Conservation (phyloP, 1,284 basidiomycete species). For the Meira miltonrushii region DNA sequence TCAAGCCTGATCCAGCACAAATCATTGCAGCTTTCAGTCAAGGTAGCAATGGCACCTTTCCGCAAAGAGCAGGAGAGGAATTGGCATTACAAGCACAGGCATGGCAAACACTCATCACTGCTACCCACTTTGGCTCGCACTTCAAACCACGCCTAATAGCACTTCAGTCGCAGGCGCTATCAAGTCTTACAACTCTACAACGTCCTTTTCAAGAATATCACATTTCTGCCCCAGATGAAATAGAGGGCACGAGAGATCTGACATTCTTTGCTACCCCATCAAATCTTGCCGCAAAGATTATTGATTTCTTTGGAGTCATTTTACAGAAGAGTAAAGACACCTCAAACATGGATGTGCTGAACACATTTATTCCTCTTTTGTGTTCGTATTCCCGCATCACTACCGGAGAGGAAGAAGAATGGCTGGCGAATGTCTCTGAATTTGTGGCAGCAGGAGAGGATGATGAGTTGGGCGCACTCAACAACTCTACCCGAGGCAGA, state of each 20-base stretch:
- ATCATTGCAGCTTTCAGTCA: not conserved
- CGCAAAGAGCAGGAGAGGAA: slow-evolving; percentile 22
- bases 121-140: slow-evolving; percentile 33
- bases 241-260: slow-evolving; percentile 60
- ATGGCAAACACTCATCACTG: slow-evolving; percentile 37
- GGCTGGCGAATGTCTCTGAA: slow-evolving; percentile 79
- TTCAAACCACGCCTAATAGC: slow-evolving; percentile 28
- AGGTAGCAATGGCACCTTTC: not conserved
- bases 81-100: slow-evolving; percentile 36
- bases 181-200: slow-evolving; percentile 1
- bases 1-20: slow-evolving; percentile 14
- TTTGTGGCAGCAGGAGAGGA: slow-evolving; percentile 92
- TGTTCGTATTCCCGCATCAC: slow-evolving; percentile 75
- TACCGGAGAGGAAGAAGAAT: slow-evolving; percentile 84
- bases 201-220: slow-evolving; percentile 6
- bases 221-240: not conserved
- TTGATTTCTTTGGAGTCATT: slow-evolving; percentile 69
- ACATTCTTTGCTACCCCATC: slow-evolving; percentile 56
- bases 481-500: not conserved
- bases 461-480: slow-evolving; percentile 66
- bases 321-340: not conserved
- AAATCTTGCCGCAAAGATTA: slow-evolving; percentile 68
- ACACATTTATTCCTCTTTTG: slow-evolving; percentile 1
- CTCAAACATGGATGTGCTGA: not conserved
- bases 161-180: slow-evolving; percentile 16